phyloP scores from a whole-genome alignment of 2,329 filamentous ascomycete genomes.

The Cercospora nicotianae region DNA sequence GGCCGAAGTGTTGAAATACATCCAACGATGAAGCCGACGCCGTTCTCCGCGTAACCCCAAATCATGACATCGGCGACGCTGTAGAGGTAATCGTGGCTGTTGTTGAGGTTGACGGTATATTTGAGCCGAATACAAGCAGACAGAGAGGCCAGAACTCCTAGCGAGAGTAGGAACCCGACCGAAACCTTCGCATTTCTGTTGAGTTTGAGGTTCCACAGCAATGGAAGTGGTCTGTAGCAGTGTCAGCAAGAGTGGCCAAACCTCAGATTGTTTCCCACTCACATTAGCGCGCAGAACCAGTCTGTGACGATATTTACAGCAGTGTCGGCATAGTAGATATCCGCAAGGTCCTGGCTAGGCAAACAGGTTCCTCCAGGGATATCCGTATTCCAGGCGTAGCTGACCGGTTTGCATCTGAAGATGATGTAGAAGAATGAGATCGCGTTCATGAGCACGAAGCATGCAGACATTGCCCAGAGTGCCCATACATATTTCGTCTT shows the following conservation, averaged over 20 bases:
- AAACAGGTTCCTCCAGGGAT: slow-evolving; percentile 35
- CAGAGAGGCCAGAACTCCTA: slow-evolving; percentile 39
- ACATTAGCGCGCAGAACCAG: slow-evolving; percentile 41
- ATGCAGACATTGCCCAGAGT: slow-evolving; percentile 35
- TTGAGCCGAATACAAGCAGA: slow-evolving; percentile 40
- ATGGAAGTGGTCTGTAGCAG: slow-evolving; percentile 40
- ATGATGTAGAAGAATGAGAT: slow-evolving; percentile 41
- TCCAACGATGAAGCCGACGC: slow-evolving; percentile 40
- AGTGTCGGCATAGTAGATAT: slow-evolving; percentile 41
- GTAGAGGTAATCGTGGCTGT: slow-evolving; percentile 37
- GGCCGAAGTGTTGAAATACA: slow-evolving; percentile 40
- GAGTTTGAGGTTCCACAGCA: slow-evolving; percentile 47
- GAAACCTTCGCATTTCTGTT: slow-evolving; percentile 45
- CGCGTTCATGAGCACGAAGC: slow-evolving; percentile 48
- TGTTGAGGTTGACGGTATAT: slow-evolving; percentile 41
- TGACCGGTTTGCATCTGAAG: slow-evolving; percentile 40
- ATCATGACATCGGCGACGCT: slow-evolving; percentile 40
- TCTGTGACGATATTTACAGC: slow-evolving; percentile 42
- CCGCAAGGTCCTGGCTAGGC: slow-evolving; percentile 30
- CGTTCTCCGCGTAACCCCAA: slow-evolving; percentile 43
- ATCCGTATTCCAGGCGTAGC: slow-evolving; percentile 35
- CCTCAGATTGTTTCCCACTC: slow-evolving; percentile 1
- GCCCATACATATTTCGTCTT: slow-evolving; percentile 33
- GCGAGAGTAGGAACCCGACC: slow-evolving; percentile 39
- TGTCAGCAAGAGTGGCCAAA: background rate